Base-by-base conservation (phyloP, 2,329 filamentous ascomycete genomes). In the Exserohilum turcica region DNA sequence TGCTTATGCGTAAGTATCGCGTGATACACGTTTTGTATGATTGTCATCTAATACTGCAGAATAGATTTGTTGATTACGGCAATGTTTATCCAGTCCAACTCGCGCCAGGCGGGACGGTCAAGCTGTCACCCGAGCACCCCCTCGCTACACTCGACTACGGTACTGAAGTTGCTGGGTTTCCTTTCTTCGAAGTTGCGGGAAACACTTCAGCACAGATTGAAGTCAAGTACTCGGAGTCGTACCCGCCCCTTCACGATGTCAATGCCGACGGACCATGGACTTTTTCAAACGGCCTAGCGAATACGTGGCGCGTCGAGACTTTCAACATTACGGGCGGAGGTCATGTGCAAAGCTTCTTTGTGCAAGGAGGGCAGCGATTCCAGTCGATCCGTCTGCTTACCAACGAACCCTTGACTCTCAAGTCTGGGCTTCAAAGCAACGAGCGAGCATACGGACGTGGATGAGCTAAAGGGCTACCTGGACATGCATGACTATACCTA, bases 311-410 rank as follows among this genome's bases (percentile, higher is more conserved):
- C n/a, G 47, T 49, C 1, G 47, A 49, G 24, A 49, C 47, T n/a
- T 74, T 77, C 52, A 68, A 76, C 9, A 32, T 78, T n/a, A 74
- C 70, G 0, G 37, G 52, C 0, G 8, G 45, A 1, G 75, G 76
- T 2, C 46, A 54, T 2, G 18, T 70, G 0, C 49, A 71, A 6
- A 73, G 69, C 1, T 74, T 66, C 16, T 70, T 79, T 32, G 49
- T 78, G 0, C 77, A 79, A 57, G 77, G 76, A 3, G 75, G 74
- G 0, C 74, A 77, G 55, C 60, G 73, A 56, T 79, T 76, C 76
- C 67, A 77, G 52, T 70, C 73, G 0, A 59, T 78, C 19, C 63
- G 65, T 2, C 61, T 78, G 0, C 59, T 78, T 15, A 75, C 71
- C 0, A 65, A 74, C 18, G 65, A 61, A 1, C 64, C 63, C 2